Percentiles rank a stretch among this genome's conserved stretches.
These are phyloP conservation scores for Angomonas deanei DNA, from an alignment of 208 protist genomes.

Conservation along the genomic window DNA sequence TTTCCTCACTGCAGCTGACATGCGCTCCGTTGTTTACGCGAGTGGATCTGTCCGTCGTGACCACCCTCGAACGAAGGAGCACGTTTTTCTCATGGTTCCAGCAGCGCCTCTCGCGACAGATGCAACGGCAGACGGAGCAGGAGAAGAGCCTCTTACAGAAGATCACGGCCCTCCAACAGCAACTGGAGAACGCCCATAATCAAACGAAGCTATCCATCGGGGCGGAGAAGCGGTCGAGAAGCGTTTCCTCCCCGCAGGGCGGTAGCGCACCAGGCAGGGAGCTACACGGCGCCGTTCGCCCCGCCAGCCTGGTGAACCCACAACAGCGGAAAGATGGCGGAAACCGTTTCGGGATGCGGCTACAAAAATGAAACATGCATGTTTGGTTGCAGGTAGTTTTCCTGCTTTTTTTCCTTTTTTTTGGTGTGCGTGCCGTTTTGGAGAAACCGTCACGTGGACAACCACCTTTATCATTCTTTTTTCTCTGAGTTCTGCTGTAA, in stretches of 20 bases:
- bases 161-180: background rate
- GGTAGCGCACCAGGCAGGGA: background rate
- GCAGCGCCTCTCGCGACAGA: background rate
- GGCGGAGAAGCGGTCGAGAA: background rate
- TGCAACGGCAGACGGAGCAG: background rate
- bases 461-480: too few species aligned
- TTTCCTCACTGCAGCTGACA: too few species aligned
- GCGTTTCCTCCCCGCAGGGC: background rate
- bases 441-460: too few species aligned
- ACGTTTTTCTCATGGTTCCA: background rate
- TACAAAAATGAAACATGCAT: too few species aligned
- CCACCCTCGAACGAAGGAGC: background rate
- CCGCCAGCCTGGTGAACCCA: background rate
- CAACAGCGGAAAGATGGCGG: background rate
- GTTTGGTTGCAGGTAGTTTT: too few species aligned
- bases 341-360: background rate
- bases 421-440: too few species aligned
- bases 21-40: too few species aligned
- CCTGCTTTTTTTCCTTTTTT: background rate
- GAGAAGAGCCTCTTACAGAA: background rate
- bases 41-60: too few species aligned
- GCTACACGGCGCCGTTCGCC: background rate
- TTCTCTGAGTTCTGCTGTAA: too few species aligned
- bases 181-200: background rate
- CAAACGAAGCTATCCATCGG: background rate